Evolutionary conservation across 148 eudicot genomes (phyloP), one percentile per base, ranked within the genome.

Genomic region (Silene conica): DNA sequence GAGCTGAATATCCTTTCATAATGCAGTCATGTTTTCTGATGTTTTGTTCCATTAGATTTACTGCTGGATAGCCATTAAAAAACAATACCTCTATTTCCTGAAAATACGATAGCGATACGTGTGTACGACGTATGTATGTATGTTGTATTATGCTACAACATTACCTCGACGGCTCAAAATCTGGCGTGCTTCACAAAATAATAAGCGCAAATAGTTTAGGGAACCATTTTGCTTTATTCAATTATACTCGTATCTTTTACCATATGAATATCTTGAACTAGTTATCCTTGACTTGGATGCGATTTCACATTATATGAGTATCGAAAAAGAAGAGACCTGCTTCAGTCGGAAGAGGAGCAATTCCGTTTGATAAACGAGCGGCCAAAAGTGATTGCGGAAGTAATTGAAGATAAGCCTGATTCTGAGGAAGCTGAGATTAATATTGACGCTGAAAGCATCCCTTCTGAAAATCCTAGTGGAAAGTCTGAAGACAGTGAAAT

Each of bases 1-100:
- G 89, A 83, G 76, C 34, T 76, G 80, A 85, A 90, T 88, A 90
- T 88, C 92, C 92, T 85, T 69, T 86, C 45, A 34, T 54, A 48
- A 11, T 4, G 54, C 41, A 28, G 4, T 26, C 63, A 19, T 72
- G 18, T 69, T 65, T 50, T 11, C 55, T 50, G 15, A 50, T 50
- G 18, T 50, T 50, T 63, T 72, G 18, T 22, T 50, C 31, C 54
- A 46, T 66, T 57, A 62, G 65, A 50, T 16, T 63, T 50, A n/a
- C 67, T 48, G 20, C 64, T 57, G 43, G 4, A 59, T 54, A 41
- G 23, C 28, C 74, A 19, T 69, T 45, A 18, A 22, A 8, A 46
- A 34, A 59, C 9, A 58, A 52, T 6, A 6, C 43, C 43, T 38
- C 15, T 56, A 48, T 0, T 77, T 43, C 41, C 20, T 31, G n/a